Conservation (phyloP, 352 stramenopile genomes). For the Globisporangium ultimum region DNA sequence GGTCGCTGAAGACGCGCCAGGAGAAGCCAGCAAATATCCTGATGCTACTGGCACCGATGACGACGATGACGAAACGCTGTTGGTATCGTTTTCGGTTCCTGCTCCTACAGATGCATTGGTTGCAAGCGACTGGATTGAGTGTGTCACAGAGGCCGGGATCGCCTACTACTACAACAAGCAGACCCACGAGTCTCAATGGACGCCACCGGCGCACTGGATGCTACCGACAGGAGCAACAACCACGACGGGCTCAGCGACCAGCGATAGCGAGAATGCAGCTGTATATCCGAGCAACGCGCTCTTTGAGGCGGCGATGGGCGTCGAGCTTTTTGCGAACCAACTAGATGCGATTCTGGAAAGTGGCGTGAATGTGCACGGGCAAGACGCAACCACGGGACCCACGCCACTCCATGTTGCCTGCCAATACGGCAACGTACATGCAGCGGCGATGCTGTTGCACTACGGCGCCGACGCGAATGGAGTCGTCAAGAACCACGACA, state of each 20-base stretch:
- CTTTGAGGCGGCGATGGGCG: slow-evolving; percentile 20
- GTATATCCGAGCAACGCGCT: slow-evolving; percentile 18
- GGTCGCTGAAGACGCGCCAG: background rate
- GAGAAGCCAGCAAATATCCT: background rate
- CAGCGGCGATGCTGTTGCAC: slow-evolving; percentile 37
- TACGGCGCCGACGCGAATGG: slow-evolving; percentile 42
- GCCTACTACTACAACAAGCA: slow-evolving; percentile 72
- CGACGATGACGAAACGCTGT: background rate
- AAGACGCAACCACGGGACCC: slow-evolving; percentile 24
- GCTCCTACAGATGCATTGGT: background rate
- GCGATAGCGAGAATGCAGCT: background rate
- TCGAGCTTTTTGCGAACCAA: slow-evolving; percentile 20
- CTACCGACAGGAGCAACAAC: background rate
- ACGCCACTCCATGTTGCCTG: slow-evolving; percentile 53
- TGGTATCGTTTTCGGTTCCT: background rate
- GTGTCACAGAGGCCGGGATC: slow-evolving; percentile 42
- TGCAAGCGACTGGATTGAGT: slow-evolving; percentile 35
- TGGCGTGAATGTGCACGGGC: slow-evolving; percentile 29
- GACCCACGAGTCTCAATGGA: slow-evolving; percentile 64
- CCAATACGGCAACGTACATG: slow-evolving; percentile 40
- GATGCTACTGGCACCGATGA: background rate
- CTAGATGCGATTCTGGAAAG: slow-evolving; percentile 35
- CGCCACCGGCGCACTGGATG: slow-evolving; percentile 18
- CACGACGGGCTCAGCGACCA: too few species aligned
- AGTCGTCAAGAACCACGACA: background rate